These are phyloP conservation scores for Volvox africanus DNA, from an alignment of 139 green algal species.

Conservation along the genomic window DNA sequence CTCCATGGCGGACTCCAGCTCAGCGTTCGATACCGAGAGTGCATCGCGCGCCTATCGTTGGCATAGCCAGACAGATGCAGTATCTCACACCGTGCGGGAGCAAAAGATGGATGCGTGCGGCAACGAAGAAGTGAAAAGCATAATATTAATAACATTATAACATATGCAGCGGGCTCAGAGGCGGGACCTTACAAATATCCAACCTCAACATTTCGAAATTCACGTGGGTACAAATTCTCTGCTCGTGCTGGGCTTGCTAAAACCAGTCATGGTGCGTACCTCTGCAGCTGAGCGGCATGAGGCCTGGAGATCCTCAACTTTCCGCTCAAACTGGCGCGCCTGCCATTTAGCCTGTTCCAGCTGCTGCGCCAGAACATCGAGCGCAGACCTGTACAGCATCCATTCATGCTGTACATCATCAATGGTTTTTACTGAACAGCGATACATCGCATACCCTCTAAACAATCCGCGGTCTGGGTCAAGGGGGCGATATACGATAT, in stretches of 20 bases:
- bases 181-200: too few species aligned
- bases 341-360: slow-evolving; percentile 69
- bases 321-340: slow-evolving; percentile 62
- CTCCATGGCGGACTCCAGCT: neutral
- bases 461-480: too few species aligned
- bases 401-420: neutral
- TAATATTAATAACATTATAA: too few species aligned
- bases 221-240: too few species aligned
- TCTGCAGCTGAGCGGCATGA: slow-evolving; percentile 25
- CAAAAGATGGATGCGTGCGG: too few species aligned
- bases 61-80: too few species aligned
- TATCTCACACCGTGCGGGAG: too few species aligned
- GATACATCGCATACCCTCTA: too few species aligned
- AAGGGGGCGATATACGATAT: neutral
- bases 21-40: neutral
- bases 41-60: neutral
- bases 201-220: too few species aligned
- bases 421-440: neutral
- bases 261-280: slow-evolving; percentile 12
- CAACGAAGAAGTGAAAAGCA: too few species aligned
- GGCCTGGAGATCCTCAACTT: slow-evolving; percentile 54
- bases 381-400: neutral
- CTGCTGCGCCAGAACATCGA: slow-evolving; percentile 38
- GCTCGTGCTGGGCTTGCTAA: too few species aligned
- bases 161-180: too few species aligned